A percentile compares a stretch with the other conserved stretches of the same genome.
Evolutionary conservation across 371 early-diverging fungal genomes (phyloP).

Genomic region (Mortierella sp.): DNA sequence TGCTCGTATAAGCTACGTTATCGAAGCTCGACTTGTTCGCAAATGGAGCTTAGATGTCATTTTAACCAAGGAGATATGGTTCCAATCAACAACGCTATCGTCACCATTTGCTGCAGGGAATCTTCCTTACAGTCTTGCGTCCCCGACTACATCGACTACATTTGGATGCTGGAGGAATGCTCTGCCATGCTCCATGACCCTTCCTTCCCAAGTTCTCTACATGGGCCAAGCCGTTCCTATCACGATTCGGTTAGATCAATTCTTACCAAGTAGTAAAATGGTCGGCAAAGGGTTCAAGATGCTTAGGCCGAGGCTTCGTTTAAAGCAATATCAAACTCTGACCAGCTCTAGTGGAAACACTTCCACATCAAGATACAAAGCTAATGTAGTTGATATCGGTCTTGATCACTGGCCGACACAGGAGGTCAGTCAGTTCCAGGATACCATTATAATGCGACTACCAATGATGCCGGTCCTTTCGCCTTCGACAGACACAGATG

Average conservation of each 20-base stretch:
- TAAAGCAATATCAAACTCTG: slow-evolving; percentile 25
- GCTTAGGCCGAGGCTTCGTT: not conserved
- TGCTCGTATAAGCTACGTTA: slow-evolving; percentile 5
- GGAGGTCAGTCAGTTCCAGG: not conserved
- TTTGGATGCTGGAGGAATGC: slow-evolving; percentile 16
- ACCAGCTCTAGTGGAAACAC: not conserved
- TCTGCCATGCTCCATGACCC: slow-evolving; percentile 12
- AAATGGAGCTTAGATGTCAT: slow-evolving; percentile 22
- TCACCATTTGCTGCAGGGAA: not conserved
- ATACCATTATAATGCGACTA: slow-evolving; percentile 20
- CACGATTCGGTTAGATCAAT: slow-evolving; percentile 14
- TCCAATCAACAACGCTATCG: slow-evolving; percentile 5
- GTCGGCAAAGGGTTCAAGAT: slow-evolving; percentile 10
- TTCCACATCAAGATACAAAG: not conserved
- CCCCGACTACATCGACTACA: slow-evolving; percentile 4
- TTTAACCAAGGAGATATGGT: slow-evolving; percentile 22
- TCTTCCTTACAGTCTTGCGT: not conserved
- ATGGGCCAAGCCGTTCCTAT: slow-evolving; percentile 27
- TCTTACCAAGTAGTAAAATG: slow-evolving; percentile 5
- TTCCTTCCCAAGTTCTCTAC: slow-evolving; percentile 18
- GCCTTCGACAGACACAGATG: slow-evolving; percentile 9
- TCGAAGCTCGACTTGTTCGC: slow-evolving; percentile 15
- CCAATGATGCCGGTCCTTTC: slow-evolving; percentile 9
- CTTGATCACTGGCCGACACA: slow-evolving; percentile 18
- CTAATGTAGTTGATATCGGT: slow-evolving; percentile 9